These are phyloP conservation scores for Talaromyces borbonicus DNA, from an alignment of 495 filamentous ascomycete species.

Conservation along the genomic window DNA sequence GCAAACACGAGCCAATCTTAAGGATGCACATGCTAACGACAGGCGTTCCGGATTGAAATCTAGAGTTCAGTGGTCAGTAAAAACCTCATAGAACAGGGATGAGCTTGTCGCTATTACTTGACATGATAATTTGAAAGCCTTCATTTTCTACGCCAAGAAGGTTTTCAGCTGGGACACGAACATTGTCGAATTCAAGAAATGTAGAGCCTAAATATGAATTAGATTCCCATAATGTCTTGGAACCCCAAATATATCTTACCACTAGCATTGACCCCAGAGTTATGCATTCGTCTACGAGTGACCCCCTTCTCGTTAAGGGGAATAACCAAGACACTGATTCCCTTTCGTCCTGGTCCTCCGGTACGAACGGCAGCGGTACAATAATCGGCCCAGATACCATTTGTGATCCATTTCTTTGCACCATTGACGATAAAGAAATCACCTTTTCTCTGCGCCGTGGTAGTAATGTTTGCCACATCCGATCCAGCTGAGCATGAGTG, in stretches of 20 bases:
- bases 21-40: constrained; percentile 28
- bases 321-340: constrained; percentile 44
- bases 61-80: background rate
- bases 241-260: constrained; percentile 18
- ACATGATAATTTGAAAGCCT: constrained; percentile 42
- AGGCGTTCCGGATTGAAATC: constrained; percentile 42
- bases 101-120: constrained; percentile 18
- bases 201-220: constrained; percentile 26
- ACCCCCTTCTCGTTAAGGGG: constrained; percentile 38
- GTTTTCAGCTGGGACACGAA: constrained; percentile 33
- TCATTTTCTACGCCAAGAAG: constrained; percentile 37
- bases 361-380: constrained; percentile 46
- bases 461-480: constrained; percentile 44
- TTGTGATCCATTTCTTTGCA: constrained; percentile 51
- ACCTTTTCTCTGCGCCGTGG: constrained; percentile 35
- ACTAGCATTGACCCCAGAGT: constrained; percentile 49
- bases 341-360: constrained; percentile 35
- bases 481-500: constrained; percentile 28
- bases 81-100: background rate
- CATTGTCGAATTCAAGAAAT: constrained; percentile 39
- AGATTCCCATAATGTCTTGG: constrained; percentile 20
- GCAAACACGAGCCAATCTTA: constrained; percentile 37
- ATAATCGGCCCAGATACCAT: constrained; percentile 44
- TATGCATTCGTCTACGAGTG: constrained; percentile 63
- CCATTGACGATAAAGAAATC: constrained; percentile 45